phyloP scores from a whole-genome alignment of 1,139 yeast species.

The Hanseniaspora uvarum region DNA sequence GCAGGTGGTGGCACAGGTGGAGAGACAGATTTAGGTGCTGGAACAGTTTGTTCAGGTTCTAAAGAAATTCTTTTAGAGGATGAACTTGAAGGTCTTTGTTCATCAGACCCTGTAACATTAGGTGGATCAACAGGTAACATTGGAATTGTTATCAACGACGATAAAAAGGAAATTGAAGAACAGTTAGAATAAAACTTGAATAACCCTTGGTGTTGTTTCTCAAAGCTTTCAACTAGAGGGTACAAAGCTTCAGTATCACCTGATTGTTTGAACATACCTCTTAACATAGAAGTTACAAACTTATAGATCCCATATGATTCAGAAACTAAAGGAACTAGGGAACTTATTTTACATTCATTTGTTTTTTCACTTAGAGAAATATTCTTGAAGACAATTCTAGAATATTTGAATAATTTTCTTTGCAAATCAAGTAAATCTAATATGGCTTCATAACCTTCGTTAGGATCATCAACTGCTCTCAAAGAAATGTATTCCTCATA shows the following conservation, averaged over 20 bases:
- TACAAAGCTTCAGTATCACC: slow-evolving; percentile 69
- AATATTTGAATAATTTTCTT: slow-evolving; percentile 73
- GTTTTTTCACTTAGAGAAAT: slow-evolving; percentile 44
- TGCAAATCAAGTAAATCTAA: slow-evolving; percentile 78
- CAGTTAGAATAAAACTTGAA: slow-evolving; percentile 87
- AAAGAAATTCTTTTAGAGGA: slow-evolving; percentile 25
- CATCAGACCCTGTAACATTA: slow-evolving; percentile 37
- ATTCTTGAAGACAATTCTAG: slow-evolving; percentile 65
- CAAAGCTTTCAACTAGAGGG: slow-evolving; percentile 63
- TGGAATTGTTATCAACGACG: slow-evolving; percentile 79
- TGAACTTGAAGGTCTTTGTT: slow-evolving; percentile 41
- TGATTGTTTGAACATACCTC: slow-evolving; percentile 73
- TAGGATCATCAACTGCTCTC: slow-evolving; percentile 82
- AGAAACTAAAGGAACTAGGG: slow-evolving; percentile 83
- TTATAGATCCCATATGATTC: slow-evolving; percentile 90
- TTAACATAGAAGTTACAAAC: slow-evolving; percentile 78
- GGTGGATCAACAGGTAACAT: slow-evolving; percentile 67
- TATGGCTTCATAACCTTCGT: slow-evolving; percentile 87
- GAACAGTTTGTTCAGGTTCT: slow-evolving; percentile 12
- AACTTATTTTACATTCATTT: slow-evolving; percentile 75
- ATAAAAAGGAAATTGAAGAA: slow-evolving; percentile 70
- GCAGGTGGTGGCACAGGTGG: slow-evolving; percentile 25
- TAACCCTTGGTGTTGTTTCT: slow-evolving; percentile 68
- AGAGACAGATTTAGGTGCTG: slow-evolving; percentile 19
- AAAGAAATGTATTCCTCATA: slow-evolving; percentile 89